Percentiles rank a stretch among this genome's conserved stretches.
These are phyloP conservation scores for Sclerotinia nivalis DNA, from an alignment of 2,329 filamentous ascomycete species.

Conservation along the genomic window DNA sequence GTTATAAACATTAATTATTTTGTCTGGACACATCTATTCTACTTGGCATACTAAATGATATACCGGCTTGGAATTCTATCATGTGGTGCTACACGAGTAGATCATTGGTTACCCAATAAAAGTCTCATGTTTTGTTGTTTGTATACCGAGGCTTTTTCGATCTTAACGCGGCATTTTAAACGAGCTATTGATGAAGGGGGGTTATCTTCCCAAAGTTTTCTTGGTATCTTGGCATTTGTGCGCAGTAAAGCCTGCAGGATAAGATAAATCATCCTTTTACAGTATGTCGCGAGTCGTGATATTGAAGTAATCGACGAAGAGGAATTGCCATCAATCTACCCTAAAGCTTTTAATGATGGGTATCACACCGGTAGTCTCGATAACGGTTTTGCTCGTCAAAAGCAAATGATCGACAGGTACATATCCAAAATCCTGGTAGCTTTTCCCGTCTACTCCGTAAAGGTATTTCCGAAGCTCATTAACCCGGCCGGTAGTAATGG, in stretches of 20 bases:
- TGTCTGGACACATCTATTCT: neutral
- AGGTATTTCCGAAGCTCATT: neutral
- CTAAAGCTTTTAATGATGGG: neutral
- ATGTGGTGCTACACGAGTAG: neutral
- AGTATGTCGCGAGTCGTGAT: neutral
- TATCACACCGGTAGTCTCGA: neutral
- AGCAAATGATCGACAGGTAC: slow-evolving; percentile 6
- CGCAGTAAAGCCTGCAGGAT: neutral
- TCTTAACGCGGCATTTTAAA: neutral
- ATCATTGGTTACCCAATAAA: neutral
- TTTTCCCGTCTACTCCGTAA: neutral
- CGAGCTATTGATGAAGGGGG: slow-evolving; percentile 12
- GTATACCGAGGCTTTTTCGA: neutral
- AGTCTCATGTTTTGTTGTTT: neutral
- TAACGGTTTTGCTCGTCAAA: neutral
- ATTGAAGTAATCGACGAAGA: neutral
- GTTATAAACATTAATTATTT: too few relatives aligned
- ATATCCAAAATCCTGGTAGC: neutral
- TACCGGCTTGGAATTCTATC: neutral
- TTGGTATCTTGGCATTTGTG: slow-evolving; percentile 2
- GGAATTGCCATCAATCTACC: neutral
- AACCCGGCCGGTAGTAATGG: neutral
- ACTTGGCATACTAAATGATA: neutral
- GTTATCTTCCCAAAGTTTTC: neutral
- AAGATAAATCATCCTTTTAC: neutral